Evolutionary conservation across 768 basidiomycete genomes (phyloP).

Genomic region (Termitomyces sp.): DNA sequence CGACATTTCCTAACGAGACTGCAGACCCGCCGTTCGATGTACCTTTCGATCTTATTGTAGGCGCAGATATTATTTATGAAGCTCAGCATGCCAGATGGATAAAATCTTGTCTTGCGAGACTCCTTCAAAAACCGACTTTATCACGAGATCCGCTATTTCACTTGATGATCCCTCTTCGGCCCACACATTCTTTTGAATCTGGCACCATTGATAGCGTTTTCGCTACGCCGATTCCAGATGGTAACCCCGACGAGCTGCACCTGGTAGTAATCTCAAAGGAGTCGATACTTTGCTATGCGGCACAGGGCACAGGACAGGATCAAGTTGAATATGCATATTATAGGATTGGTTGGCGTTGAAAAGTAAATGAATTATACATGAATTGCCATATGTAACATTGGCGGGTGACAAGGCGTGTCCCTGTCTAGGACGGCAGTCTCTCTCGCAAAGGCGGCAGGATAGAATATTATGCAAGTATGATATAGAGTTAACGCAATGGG

Average conservation of each 20-base stretch:
- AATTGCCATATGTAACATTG: not conserved
- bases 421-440: not conserved
- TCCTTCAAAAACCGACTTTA: conserved; percentile 33
- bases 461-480: not conserved
- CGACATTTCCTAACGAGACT: conserved; percentile 20
- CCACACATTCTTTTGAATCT: conserved; percentile 57
- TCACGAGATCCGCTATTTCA: conserved; percentile 43
- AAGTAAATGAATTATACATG: too few relatives aligned
- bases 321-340: conserved; percentile 70
- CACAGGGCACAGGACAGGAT: conserved; percentile 28
- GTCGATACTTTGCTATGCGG: conserved; percentile 49
- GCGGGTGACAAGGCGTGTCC: not conserved
- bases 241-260: conserved; percentile 3
- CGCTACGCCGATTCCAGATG: conserved; percentile 7
- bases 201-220: conserved; percentile 55
- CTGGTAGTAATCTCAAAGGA: conserved; percentile 52
- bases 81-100: conserved; percentile 68
- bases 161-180: conserved; percentile 70
- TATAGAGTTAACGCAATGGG: not conserved
- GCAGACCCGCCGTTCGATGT: conserved; percentile 19
- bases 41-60: conserved; percentile 67
- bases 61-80: conserved; percentile 83
- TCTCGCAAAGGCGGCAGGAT: not conserved
- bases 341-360: conserved; percentile 60
- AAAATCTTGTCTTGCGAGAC: conserved; percentile 44